Evolutionary conservation across 257 asterid species (phyloP), one percentile per base, ranked within the genome.

Genomic region (Nicotiana undulata): DNA sequence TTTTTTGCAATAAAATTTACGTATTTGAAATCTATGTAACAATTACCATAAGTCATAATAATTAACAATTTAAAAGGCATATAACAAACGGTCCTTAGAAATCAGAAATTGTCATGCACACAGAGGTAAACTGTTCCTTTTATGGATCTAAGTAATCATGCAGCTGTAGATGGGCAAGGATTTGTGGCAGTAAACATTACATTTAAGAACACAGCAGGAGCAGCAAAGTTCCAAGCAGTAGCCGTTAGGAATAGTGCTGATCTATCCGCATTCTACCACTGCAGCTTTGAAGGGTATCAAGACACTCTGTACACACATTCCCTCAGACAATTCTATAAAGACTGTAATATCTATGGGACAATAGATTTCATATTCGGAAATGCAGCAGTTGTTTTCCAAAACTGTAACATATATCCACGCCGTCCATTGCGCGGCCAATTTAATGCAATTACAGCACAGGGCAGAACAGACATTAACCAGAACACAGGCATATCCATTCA

Each of bases 201-300:
- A 0, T 81, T 81, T 70, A 56, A 81, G 56, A 81, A 81, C 75
- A 37, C 84, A 6, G 84, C 80, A 44, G 84, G 84, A 20, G 64
- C 82, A 55, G 84, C 55, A 24, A 60, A 75, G 26, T 18, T 22
- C 61, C 84, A 81, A 63, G 84, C 84, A 2, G 80, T 81, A 9
- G 80, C 84, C 4, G 55, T 74, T 16, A 10, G 79, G 15, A 63
- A 49, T 17, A 52, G 51, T 2, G 70, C 84, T n/a, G 80, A 81
- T 18, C 20, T 34, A 29, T 72, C 84, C 7, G 26, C 70, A 12
- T 81, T 81, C 12, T 29, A 59, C n/a, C 16, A 26, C 46, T 81
- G 84, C 12, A 9, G 46, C 28, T 56, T 81, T 55, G 63, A 70
- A 4, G 84, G 84, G 18, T 81, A 81, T n/a, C 84, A 81, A 26